phyloP scores from a whole-genome alignment of 1,284 basidiomycete genomes.

The Fomitopsis palustris region DNA sequence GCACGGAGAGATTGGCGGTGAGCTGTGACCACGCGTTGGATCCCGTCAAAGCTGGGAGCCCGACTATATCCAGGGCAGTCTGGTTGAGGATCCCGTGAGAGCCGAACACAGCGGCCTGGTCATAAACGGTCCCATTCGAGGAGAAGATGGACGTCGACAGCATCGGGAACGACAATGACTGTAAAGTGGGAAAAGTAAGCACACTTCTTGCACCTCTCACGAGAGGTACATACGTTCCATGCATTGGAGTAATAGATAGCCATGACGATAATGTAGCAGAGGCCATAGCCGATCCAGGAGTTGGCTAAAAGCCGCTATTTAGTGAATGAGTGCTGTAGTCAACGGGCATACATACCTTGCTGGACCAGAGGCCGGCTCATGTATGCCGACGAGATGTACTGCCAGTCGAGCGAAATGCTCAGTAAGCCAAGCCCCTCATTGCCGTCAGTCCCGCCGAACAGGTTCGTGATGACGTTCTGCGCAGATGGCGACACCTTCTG shows the following conservation, averaged over 20 bases:
- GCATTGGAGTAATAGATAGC: conserved; percentile 57
- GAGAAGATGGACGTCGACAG: conserved; percentile 61
- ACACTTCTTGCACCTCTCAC: too few species aligned
- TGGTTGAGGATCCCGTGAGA: conserved; percentile 47
- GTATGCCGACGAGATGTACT: conserved; percentile 52
- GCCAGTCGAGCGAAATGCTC: conserved; percentile 58
- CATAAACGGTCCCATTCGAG: conserved; percentile 50
- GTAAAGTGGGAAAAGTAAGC: not conserved
- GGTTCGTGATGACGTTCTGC: conserved; percentile 51
- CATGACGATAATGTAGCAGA: conserved; percentile 54
- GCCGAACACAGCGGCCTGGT: conserved; percentile 54
- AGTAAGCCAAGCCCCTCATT: conserved; percentile 65
- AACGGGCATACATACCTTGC: conserved; percentile 38
- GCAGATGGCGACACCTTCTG: conserved; percentile 40
- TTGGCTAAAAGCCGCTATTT: conserved; percentile 34
- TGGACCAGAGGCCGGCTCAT: conserved; percentile 50
- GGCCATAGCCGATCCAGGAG: conserved; percentile 49
- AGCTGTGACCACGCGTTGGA: conserved; percentile 59
- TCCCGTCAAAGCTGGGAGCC: conserved; percentile 45
- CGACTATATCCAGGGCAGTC: conserved; percentile 50
- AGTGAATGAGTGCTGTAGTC: not conserved
- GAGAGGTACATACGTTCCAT: conserved; percentile 44
- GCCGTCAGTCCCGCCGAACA: conserved; percentile 58
- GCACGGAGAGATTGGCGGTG: conserved; percentile 46
- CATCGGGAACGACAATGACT: conserved; percentile 58